Evolutionary conservation across 352 stramenopile species (phyloP), one percentile per base, ranked within the genome.

Genomic region (Phytophthora fragariae): DNA sequence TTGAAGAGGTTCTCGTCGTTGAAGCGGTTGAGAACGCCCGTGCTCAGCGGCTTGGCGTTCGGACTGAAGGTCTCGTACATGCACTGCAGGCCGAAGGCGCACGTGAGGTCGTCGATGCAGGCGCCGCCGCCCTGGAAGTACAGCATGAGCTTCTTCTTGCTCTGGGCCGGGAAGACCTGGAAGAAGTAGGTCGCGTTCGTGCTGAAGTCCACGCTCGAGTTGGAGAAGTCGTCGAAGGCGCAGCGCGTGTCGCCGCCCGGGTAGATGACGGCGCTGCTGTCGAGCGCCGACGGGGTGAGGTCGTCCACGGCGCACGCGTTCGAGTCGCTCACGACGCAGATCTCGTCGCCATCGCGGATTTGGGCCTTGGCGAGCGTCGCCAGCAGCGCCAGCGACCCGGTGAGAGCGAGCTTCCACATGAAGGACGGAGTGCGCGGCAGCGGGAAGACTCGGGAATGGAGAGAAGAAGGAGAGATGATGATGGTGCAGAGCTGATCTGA

Each of bases 101-200:
- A 94, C 53, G 87, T 93, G 39, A 69, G 19, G 57, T 91, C 77
- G 62, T 92, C 84, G 53, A 91, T 74, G 50, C 85, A 94, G 15
- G 83, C 87, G 57, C 87, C 87, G 31, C 85, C 85, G 55, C 84
- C 85, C 62, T 92, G 85, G 62, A 94, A 85, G 70, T 86, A 94
- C 47, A 94, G 64, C 62, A 94, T 68, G 15, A 94, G 68, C 70
- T 94, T 94, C 39, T 68, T 83, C 65, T 90, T 91, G 64, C 71
- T 75, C 54, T 84, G 67, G 35, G 79, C 77, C 24, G 87, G 84
- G 70, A 93, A 93, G 15, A 93, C 77, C 68, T 92, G 84, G 75
- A 92, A 92, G 65, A 92, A 92, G 75, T 88, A 94, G 11, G 85
- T 88, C 39, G 75, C 33, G 56, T 88, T 88, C 24, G 81, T 85